A percentile compares a stretch with the other conserved stretches of the same genome.
Conservation (phyloP, 1,284 basidiomycete genomes). For the Pseudozyma sp. region DNA sequence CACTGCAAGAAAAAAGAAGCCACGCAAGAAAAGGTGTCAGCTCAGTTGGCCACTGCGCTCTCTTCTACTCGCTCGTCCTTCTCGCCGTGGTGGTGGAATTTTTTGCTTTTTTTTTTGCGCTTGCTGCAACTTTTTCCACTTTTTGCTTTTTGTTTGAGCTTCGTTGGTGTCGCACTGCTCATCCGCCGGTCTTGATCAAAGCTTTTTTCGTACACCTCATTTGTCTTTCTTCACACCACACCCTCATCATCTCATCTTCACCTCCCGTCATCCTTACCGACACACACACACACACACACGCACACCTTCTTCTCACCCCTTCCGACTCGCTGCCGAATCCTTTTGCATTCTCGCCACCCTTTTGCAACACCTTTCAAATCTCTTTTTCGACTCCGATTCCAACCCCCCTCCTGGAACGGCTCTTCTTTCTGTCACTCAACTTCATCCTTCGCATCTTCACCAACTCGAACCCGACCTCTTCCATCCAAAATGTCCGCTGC, state of each 20-base stretch:
- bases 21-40: too few relatives aligned
- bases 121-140: conserved; percentile 12
- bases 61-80: background rate
- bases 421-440: conserved; percentile 5
- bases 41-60: background rate
- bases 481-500: conserved; percentile 11
- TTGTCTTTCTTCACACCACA: conserved; percentile 5
- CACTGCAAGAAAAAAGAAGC: background rate
- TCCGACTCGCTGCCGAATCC: conserved; percentile 6
- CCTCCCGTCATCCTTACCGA: conserved; percentile 16
- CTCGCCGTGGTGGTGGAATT: background rate
- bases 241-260: conserved; percentile 8
- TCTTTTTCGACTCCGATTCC: conserved; percentile 1
- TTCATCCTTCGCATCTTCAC: conserved; percentile 5
- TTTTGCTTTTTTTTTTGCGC: conserved; percentile 4
- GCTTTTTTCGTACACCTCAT: background rate
- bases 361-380: conserved; percentile 7
- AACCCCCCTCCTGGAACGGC: background rate
- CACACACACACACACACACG: too few relatives aligned
- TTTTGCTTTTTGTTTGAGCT: conserved; percentile 2
- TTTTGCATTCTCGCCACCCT: conserved; percentile 1
- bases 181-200: background rate
- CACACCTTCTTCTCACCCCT: conserved; percentile 17
- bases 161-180: background rate
- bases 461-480: conserved; percentile 1